Evolutionary conservation across 163 green algal species (phyloP).

Genomic region (Volvox carteri): DNA sequence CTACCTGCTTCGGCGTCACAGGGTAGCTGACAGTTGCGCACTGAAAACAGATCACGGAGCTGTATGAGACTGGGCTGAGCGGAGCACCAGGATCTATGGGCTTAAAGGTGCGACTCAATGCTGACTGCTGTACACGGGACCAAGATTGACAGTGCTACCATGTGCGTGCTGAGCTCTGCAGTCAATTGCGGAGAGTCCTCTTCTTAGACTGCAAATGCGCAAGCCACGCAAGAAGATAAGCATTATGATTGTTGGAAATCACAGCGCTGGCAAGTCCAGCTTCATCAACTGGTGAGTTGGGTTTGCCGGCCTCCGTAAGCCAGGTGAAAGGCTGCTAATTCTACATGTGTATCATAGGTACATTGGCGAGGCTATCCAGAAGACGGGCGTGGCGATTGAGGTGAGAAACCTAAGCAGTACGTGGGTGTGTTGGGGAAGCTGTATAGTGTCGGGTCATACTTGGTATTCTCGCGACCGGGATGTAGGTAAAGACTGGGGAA

Average conservation of each 20-base stretch:
- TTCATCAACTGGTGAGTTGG: constrained; percentile 83
- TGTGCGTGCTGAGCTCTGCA: constrained; percentile 4
- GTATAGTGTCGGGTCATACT: too few species aligned
- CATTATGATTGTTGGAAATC: constrained; percentile 84
- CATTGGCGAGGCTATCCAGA: constrained; percentile 72
- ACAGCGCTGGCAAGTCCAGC: constrained; percentile 78
- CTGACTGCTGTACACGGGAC: neutral
- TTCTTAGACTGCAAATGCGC: constrained; percentile 50
- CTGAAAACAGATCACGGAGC: constrained; percentile 59
- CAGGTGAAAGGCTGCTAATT: neutral
- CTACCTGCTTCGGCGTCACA: too few species aligned
- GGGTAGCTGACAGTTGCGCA: neutral
- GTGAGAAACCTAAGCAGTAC: too few species aligned
- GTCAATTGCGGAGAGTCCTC: constrained; percentile 40
- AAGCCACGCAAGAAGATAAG: constrained; percentile 64
- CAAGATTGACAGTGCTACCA: neutral
- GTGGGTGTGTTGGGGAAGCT: too few species aligned
- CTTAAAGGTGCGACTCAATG: constrained; percentile 55
- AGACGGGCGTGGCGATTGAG: constrained; percentile 74
- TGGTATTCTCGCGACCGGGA: too few species aligned
- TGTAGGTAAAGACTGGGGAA: too few species aligned
- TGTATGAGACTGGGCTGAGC: constrained; percentile 67
- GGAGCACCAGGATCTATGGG: constrained; percentile 57
- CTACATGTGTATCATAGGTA: constrained; percentile 48
- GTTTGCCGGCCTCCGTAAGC: neutral